Base-by-base conservation (phyloP, 148 eudicot species). In the Camellia lanceoleosa region DNA sequence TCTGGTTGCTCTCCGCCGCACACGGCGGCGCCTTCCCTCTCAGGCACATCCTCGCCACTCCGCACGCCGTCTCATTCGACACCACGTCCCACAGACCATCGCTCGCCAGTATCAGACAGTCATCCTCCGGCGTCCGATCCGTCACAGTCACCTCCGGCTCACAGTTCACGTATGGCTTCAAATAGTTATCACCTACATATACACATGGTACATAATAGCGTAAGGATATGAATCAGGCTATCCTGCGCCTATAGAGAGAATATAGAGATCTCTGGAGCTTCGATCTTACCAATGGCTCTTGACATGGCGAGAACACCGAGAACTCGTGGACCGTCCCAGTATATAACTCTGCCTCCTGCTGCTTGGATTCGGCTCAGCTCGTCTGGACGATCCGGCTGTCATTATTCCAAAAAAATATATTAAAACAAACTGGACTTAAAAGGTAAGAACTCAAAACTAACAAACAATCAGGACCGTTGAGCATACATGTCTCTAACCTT, bases 51-150 rank as follows among this genome's bases (percentile, higher is more conserved):
- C 87, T 79, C 0, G 91, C 94, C 38, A 94, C 92, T 0, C 86
- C 89, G 54, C 97, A 94, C 4, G 95, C 98, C 0, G 92, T 93
- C 46, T 90, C 88, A 30, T 94, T 94, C 0, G 98, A 87, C 44
- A 92, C 88, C 52, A 94, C 95, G 47, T 94, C 98, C 98, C 98
- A 94, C 7, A 94, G 79, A 0, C 98, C 98, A 44, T 94, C 98
- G 61, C 93, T 92, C 2, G 97, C 98, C 16, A 94, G 81, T 30
- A 94, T 89, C 59, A 94, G 74, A 59, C 90, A 94, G 7, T 92
- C 98, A 58, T 93, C 98, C 23, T 90, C 95, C 5, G 82, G 61
- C 6, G 86, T 81, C 43, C 97, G 90, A 10, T 90, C 88, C 0
- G 86, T 89, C 30, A 91, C 69, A 4, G 89, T 94, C 58, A 92